A percentile compares a stretch with the other conserved stretches of the same genome.
phyloP scores from a whole-genome alignment of 1,139 yeast genomes.

The Yamadazyma membranifaciens region DNA sequence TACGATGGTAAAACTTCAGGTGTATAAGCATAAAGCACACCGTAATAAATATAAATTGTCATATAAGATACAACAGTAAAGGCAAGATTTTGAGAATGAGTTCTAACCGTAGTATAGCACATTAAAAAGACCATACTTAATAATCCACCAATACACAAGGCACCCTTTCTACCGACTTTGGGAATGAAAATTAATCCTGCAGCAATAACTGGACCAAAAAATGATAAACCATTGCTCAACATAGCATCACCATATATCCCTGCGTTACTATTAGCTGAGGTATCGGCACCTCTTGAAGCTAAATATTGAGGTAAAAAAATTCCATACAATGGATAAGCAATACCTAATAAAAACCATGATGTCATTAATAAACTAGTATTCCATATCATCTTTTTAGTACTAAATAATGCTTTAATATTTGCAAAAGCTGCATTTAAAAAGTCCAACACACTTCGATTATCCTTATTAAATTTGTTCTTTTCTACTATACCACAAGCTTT shows the following conservation, averaged over 20 bases:
- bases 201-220: slow-evolving; percentile 59
- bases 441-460: slow-evolving; percentile 17
- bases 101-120: slow-evolving; percentile 55
- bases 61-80: slow-evolving; percentile 52
- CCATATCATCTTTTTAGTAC: slow-evolving; percentile 34
- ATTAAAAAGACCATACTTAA: slow-evolving; percentile 53
- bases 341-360: slow-evolving; percentile 52
- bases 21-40: slow-evolving; percentile 55
- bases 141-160: slow-evolving; percentile 53
- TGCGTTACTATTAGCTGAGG: slow-evolving; percentile 31
- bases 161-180: slow-evolving; percentile 52
- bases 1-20: slow-evolving; percentile 59
- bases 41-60: slow-evolving; percentile 52
- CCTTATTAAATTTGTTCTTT: slow-evolving; percentile 18
- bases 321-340: slow-evolving; percentile 52
- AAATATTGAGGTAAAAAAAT: slow-evolving; percentile 51
- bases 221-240: slow-evolving; percentile 49
- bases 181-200: slow-evolving; percentile 46
- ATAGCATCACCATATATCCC: slow-evolving; percentile 51
- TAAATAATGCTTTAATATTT: slow-evolving; percentile 37
- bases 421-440: slow-evolving; percentile 15
- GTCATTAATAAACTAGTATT: slow-evolving; percentile 41
- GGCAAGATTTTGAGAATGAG: slow-evolving; percentile 50
- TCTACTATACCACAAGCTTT: slow-evolving; percentile 27
- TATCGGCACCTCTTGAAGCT: slow-evolving; percentile 44